phyloP scores from a whole-genome alignment of 495 filamentous ascomycete species.

The Haplographium delicatum region DNA sequence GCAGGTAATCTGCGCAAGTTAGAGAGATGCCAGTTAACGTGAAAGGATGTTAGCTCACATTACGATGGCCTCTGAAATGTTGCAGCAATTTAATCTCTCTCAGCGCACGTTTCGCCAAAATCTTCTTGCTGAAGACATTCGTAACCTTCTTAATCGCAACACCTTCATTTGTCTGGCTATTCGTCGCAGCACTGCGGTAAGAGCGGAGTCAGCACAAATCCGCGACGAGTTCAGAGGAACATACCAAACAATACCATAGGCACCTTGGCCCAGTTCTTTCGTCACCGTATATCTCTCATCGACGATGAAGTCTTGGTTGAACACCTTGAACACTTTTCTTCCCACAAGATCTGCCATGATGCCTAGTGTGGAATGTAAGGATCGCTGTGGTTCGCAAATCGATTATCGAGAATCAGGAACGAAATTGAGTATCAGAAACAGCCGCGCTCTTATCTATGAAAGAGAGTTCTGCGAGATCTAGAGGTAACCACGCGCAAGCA shows the following conservation, averaged over 20 bases:
- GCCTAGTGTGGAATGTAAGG: slow-evolving; percentile 1
- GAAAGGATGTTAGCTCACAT: slow-evolving; percentile 37
- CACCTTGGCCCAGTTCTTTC: slow-evolving; percentile 96
- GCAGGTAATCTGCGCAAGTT: slow-evolving; percentile 78
- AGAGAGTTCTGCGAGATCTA: background rate
- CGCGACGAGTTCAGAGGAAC: slow-evolving; percentile 25
- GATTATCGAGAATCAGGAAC: background rate
- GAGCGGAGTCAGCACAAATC: slow-evolving; percentile 12
- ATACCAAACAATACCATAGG: slow-evolving; percentile 98
- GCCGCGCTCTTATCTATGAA: background rate
- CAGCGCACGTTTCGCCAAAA: slow-evolving; percentile 93
- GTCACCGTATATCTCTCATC: slow-evolving; percentile 98
- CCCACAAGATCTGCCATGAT: slow-evolving; percentile 25
- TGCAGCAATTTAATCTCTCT: slow-evolving; percentile 98
- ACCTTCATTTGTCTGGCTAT: slow-evolving; percentile 86
- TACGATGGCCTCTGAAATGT: slow-evolving; percentile 81
- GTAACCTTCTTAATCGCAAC: slow-evolving; percentile 99
- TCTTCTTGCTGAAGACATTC: slow-evolving; percentile 99
- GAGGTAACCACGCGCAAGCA: slow-evolving; percentile 2
- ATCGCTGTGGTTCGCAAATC: background rate
- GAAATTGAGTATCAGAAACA: background rate
- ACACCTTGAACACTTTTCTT: slow-evolving; percentile 78
- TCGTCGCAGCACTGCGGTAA: slow-evolving; percentile 73
- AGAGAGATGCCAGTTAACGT: slow-evolving; percentile 8
- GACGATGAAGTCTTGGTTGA: slow-evolving; percentile 99